A percentile compares a stretch with the other conserved stretches of the same genome.
phyloP scores from a whole-genome alignment of 352 stramenopile species.

The Phytophthora pini region DNA sequence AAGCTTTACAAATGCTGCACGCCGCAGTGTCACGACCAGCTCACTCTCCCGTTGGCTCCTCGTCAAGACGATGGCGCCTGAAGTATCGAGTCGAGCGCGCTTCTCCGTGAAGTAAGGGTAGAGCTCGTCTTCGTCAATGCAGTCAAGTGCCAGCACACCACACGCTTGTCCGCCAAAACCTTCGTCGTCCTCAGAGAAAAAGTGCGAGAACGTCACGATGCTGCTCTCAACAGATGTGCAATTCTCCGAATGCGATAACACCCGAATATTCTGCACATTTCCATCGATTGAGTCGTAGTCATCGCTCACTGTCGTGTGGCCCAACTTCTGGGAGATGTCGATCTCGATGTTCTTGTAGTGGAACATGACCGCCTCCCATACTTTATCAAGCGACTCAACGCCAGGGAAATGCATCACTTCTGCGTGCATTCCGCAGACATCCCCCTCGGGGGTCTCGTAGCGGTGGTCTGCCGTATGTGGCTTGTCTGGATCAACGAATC shows the following conservation, averaged over 20 bases:
- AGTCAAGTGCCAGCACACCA: constrained; percentile 30
- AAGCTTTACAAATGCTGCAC: constrained; percentile 32
- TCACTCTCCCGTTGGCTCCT: constrained; percentile 12
- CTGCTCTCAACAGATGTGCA: constrained; percentile 24
- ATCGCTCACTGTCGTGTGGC: constrained; percentile 42
- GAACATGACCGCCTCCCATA: constrained; percentile 44
- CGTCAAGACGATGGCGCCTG: constrained; percentile 26
- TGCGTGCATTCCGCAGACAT: constrained; percentile 31
- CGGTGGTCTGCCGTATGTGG: constrained; percentile 21
- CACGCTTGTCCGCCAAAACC: constrained; percentile 16
- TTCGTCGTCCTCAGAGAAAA: constrained; percentile 12
- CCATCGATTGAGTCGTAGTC: constrained; percentile 40
- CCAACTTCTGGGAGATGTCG: constrained; percentile 44
- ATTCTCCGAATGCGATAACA: constrained; percentile 22
- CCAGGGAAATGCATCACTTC: constrained; percentile 38
- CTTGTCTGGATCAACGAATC: constrained; percentile 27
- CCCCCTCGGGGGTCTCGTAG: constrained; percentile 23
- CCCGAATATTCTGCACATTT: constrained; percentile 27
- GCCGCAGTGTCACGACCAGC: constrained; percentile 39
- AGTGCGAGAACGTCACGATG: constrained; percentile 28
- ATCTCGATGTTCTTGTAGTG: constrained; percentile 52
- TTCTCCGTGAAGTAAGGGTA: constrained; percentile 28
- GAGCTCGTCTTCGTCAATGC: constrained; percentile 34
- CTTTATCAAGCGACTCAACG: constrained; percentile 34
- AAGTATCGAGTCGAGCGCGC: constrained; percentile 25